These are phyloP conservation scores for Suillus subaureus DNA, from an alignment of 768 basidiomycete genomes.

Conservation along the genomic window DNA sequence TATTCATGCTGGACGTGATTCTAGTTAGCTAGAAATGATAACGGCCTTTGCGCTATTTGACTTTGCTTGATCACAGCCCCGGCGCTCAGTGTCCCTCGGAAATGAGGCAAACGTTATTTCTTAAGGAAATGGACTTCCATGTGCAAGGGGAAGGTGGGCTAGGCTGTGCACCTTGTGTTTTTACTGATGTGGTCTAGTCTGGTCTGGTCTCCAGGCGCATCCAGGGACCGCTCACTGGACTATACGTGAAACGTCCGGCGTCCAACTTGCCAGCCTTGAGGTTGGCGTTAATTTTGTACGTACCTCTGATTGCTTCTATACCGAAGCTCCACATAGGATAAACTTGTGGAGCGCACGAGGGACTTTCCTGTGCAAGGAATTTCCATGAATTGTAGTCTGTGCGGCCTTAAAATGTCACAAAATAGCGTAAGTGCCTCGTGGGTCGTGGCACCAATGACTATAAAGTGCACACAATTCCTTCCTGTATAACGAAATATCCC, in stretches of 20 bases:
- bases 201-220: conserved; percentile 3
- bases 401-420: conserved; percentile 4
- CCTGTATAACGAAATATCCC: background rate
- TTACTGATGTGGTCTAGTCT: background rate
- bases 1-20: background rate
- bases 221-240: conserved; percentile 5
- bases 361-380: conserved; percentile 5
- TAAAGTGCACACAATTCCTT: background rate
- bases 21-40: background rate
- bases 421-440: conserved; percentile 5
- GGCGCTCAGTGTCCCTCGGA: conserved; percentile 1
- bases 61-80: conserved; percentile 5
- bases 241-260: conserved; percentile 4
- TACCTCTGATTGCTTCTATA: conserved; percentile 1
- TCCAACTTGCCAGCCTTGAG: conserved; percentile 3
- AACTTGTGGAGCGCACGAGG: conserved; percentile 2
- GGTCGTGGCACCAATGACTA: background rate
- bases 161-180: conserved; percentile 8
- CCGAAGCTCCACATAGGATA: conserved; percentile 3
- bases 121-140: conserved; percentile 5
- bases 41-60: background rate
- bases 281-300: conserved; percentile 5
- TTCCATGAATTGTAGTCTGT: conserved; percentile 5
- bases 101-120: conserved; percentile 3
- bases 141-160: background rate